Conservation (phyloP, 1,139 yeast genomes). For the Candida albicans region DNA sequence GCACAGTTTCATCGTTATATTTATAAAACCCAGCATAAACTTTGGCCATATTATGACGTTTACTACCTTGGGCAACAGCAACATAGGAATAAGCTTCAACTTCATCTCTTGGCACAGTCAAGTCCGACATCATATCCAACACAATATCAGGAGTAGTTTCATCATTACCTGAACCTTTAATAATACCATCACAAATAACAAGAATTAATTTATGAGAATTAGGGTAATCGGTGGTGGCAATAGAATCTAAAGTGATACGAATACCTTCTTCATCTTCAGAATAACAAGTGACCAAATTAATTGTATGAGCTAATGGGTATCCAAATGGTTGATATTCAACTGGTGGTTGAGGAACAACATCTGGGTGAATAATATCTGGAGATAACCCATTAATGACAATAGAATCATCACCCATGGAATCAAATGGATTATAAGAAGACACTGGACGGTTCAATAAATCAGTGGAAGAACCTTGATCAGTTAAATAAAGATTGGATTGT, state of each 20-base stretch:
- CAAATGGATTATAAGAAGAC: constrained; percentile 43
- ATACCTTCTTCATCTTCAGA: constrained; percentile 88
- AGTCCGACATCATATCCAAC: constrained; percentile 84
- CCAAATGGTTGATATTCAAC: constrained; percentile 84
- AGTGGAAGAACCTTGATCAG: constrained; percentile 36
- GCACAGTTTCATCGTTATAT: constrained; percentile 71
- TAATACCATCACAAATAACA: constrained; percentile 88
- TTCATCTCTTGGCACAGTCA: constrained; percentile 66
- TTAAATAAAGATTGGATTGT: constrained; percentile 25
- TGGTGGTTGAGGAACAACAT: constrained; percentile 84
- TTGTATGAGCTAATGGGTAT: constrained; percentile 81
- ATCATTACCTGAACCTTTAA: constrained; percentile 92
- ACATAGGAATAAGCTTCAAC: constrained; percentile 84
- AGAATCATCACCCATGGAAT: constrained; percentile 35
- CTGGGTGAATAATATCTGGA: constrained; percentile 70
- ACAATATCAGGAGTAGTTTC: constrained; percentile 86
- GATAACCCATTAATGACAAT: constrained; percentile 52
- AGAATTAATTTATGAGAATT: constrained; percentile 86
- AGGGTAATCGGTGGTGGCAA: constrained; percentile 92
- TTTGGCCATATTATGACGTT: constrained; percentile 97
- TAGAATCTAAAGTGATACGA: constrained; percentile 84
- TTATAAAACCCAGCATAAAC: constrained; percentile 88
- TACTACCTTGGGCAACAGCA: constrained; percentile 89
- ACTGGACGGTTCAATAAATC: constrained; percentile 38
- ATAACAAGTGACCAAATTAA: constrained; percentile 87